phyloP scores from a whole-genome alignment of 345 rosid genomes.

The Limnanthes douglasii region DNA sequence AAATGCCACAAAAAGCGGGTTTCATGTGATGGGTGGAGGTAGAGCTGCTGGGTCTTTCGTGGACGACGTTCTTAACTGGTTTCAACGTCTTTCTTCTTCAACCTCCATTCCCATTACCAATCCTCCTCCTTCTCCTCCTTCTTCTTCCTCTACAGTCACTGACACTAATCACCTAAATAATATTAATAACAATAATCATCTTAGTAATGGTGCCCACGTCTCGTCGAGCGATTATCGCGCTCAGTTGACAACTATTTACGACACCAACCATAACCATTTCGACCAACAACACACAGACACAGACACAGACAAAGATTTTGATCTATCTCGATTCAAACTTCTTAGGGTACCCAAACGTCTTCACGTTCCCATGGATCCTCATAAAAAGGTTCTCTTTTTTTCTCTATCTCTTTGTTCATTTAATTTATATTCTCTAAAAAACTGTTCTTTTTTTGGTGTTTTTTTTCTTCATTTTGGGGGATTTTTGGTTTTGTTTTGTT shows the following conservation, averaged over 20 bases:
- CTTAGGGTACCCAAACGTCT: constrained; percentile 48
- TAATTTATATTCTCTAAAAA: background rate
- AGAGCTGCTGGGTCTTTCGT: constrained; percentile 57
- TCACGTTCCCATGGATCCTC: constrained; percentile 51
- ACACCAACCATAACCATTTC: no score
- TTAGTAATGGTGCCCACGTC: background rate
- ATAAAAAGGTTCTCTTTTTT: constrained; percentile 45
- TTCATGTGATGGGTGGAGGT: constrained; percentile 45
- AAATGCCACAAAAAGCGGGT: constrained; percentile 9
- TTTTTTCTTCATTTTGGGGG: no score
- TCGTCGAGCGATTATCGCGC: background rate
- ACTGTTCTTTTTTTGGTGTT: background rate
- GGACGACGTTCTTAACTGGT: constrained; percentile 91
- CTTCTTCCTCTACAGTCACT: background rate
- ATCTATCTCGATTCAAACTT: constrained; percentile 27
- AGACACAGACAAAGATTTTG: constrained; percentile 40
- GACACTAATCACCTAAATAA: background rate
- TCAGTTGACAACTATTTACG: background rate
- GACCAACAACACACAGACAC: no score
- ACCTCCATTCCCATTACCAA: constrained; percentile 6
- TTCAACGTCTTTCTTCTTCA: constrained; percentile 45
- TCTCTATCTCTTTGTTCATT: background rate
- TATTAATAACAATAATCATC: background rate
- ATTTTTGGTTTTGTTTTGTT: background rate
- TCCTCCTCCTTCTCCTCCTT: constrained; percentile 6